Conservation (phyloP, 1,284 basidiomycete genomes). For the Leccinum angustisporum region DNA sequence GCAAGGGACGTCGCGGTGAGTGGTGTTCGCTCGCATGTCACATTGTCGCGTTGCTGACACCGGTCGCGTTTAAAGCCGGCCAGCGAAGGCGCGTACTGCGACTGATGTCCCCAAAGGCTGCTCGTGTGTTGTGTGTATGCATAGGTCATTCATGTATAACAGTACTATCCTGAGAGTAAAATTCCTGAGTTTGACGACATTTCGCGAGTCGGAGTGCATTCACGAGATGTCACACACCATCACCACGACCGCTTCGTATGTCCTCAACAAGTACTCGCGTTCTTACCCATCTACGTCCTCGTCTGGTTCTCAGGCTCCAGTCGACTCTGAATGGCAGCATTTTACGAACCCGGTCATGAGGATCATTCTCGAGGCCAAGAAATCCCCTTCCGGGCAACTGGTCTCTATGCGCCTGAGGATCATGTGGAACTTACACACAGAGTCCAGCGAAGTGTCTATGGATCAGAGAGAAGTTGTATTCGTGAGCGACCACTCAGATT, state of each 20-base stretch:
- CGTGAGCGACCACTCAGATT: constrained; percentile 44
- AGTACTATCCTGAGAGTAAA: not conserved
- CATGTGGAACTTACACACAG: constrained; percentile 55
- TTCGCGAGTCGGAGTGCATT: not conserved
- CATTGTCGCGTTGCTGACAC: constrained; percentile 11
- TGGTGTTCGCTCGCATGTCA: constrained; percentile 16
- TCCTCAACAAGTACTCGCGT: constrained; percentile 65
- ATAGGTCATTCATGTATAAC: not conserved
- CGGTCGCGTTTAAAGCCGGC: constrained; percentile 53
- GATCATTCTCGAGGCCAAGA: constrained; percentile 61
- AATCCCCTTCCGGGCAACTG: constrained; percentile 45
- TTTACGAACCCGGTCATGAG: constrained; percentile 67
- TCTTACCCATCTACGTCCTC: constrained; percentile 44
- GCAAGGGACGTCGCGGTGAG: constrained; percentile 80
- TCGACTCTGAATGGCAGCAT: constrained; percentile 68
- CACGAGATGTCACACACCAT: constrained; percentile 54
- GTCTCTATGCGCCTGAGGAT: constrained; percentile 64
- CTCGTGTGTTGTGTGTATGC: constrained; percentile 9
- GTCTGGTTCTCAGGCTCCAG: constrained; percentile 21
- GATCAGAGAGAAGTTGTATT: constrained; percentile 59
- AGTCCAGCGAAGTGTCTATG: constrained; percentile 34
- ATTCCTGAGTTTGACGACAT: not conserved
- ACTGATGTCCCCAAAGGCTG: constrained; percentile 37
- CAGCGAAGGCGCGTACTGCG: constrained; percentile 75
- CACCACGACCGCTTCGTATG: constrained; percentile 54